Conservation (phyloP, 2,329 filamentous ascomycete species). For the Hypoxylon sp. region DNA sequence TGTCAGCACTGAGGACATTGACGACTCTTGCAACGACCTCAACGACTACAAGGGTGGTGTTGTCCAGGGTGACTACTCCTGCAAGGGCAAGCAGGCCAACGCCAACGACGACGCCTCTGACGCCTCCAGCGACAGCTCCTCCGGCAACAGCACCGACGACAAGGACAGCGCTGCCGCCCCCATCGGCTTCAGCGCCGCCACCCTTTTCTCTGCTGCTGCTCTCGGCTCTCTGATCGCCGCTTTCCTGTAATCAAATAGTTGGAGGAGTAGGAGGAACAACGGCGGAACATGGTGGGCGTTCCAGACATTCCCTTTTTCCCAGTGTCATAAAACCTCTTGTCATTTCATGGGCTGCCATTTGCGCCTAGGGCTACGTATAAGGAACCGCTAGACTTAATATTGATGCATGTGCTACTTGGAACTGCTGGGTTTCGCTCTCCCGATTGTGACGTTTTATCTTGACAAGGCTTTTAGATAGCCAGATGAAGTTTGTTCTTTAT, state of each 20-base stretch:
- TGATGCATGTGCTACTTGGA: slow-evolving; percentile 47
- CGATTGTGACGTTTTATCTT: slow-evolving; percentile 8
- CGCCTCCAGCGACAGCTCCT: slow-evolving; percentile 42
- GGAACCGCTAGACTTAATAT: slow-evolving; percentile 57
- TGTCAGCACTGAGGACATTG: slow-evolving; percentile 70
- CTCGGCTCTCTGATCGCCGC: slow-evolving; percentile 57
- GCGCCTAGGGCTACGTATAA: slow-evolving; percentile 49
- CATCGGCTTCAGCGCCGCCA: slow-evolving; percentile 56
- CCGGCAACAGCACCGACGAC: slow-evolving; percentile 40
- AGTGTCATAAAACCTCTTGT: slow-evolving; percentile 45
- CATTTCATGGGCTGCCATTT: slow-evolving; percentile 41
- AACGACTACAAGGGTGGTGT: slow-evolving; percentile 54
- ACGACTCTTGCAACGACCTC: slow-evolving; percentile 62
- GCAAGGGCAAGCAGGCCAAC: slow-evolving; percentile 59
- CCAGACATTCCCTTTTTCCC: slow-evolving; percentile 40
- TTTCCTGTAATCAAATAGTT: slow-evolving; percentile 56
- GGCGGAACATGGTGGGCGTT: slow-evolving; percentile 38
- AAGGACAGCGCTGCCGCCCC: slow-evolving; percentile 55
- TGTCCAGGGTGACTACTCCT: slow-evolving; percentile 60
- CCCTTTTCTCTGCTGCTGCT: slow-evolving; percentile 57
- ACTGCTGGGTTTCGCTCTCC: slow-evolving; percentile 23
- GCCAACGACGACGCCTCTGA: slow-evolving; percentile 60
- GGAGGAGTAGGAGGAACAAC: slow-evolving; percentile 27
- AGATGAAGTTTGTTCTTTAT: too few relatives aligned
- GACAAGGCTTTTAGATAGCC: slow-evolving; percentile 4